Conservation (phyloP, 441 rosid species). For the Adansonia rubrostipa region DNA sequence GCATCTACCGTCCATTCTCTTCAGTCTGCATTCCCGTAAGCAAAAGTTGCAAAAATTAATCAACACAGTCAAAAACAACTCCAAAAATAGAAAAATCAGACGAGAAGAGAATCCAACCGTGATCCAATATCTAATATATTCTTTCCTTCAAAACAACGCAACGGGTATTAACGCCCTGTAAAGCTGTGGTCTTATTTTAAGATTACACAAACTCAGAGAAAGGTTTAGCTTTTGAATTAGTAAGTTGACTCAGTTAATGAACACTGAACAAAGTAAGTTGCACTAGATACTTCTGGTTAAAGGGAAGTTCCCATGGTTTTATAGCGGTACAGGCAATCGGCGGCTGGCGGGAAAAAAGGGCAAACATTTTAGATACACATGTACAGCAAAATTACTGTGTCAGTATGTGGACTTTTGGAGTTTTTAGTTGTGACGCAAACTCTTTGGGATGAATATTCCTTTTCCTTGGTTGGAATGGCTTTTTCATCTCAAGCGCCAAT, state of each 20-base stretch:
- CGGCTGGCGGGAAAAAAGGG: slow-evolving; percentile 34
- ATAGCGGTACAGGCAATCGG: background rate
- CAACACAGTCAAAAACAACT: too few relatives aligned
- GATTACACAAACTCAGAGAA: background rate
- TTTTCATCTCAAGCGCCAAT: background rate
- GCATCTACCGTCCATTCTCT: slow-evolving; percentile 47
- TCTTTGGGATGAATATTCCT: too few relatives aligned
- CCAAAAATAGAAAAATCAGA: too few relatives aligned
- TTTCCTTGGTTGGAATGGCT: background rate
- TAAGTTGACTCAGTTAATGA: background rate
- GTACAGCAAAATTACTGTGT: background rate
- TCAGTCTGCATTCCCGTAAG: slow-evolving; percentile 24
- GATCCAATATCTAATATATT: background rate
- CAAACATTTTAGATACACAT: too few relatives aligned
- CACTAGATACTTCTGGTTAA: background rate
- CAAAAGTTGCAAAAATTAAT: background rate
- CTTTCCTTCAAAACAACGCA: background rate
- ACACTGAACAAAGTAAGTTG: background rate
- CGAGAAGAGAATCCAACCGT: background rate
- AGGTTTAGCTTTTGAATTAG: background rate
- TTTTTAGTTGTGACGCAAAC: background rate
- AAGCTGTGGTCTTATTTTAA: background rate
- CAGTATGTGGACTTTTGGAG: background rate
- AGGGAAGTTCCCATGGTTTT: background rate
- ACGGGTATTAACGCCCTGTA: background rate